phyloP scores from a whole-genome alignment of 345 rosid genomes.

The Anacardium occidentale region DNA sequence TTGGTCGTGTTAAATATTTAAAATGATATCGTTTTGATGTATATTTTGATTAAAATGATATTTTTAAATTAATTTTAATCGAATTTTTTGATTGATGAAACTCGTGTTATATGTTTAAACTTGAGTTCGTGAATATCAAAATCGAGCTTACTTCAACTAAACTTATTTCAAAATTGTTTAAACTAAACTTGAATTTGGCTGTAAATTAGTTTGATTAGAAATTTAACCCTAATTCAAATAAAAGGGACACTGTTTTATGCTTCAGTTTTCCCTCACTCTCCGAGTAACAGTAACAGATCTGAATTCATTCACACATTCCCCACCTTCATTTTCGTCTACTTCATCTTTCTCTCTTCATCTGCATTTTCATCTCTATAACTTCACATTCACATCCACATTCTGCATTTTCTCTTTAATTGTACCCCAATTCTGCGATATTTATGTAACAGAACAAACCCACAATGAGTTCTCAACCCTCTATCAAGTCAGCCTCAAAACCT shows the following conservation, averaged over 20 bases:
- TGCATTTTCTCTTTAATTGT: not conserved
- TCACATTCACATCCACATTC: not conserved
- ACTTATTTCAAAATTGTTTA: no score
- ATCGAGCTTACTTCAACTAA: no score
- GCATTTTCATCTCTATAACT: not conserved
- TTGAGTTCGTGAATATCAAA: no score
- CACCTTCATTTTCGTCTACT: not conserved
- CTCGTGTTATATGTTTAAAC: no score
- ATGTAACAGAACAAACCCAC: not conserved
- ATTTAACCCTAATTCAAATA: no score
- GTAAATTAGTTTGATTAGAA: no score
- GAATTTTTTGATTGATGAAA: no score
- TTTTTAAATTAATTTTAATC: no score
- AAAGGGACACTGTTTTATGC: not conserved
- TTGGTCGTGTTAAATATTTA: no score
- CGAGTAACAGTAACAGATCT: constrained; percentile 9
- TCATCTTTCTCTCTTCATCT: not conserved
- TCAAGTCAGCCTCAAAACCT: constrained; percentile 32
- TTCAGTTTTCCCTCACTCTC: not conserved
- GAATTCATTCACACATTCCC: not conserved
- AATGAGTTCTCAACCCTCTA: constrained; percentile 50
- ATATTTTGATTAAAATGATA: no score
- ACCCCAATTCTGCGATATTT: not conserved
- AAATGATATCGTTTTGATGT: no score
- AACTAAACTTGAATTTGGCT: no score